A percentile compares a stretch with the other conserved stretches of the same genome.
Conservation (phyloP, 1,284 basidiomycete genomes). For the Sanghuangporus weigelae region DNA sequence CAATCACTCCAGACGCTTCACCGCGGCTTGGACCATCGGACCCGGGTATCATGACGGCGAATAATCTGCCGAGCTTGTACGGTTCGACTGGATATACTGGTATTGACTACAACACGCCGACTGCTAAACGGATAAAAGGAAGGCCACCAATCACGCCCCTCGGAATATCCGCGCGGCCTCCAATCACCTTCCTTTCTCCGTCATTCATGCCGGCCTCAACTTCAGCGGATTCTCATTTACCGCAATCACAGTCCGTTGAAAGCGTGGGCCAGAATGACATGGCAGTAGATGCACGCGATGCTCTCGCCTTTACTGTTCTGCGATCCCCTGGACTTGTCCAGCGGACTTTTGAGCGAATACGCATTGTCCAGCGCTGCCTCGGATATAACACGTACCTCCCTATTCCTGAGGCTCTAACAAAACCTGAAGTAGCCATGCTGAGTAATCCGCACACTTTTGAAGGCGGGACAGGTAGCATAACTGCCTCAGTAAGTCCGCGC, state of each 20-base stretch:
- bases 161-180: slow-evolving; percentile 38
- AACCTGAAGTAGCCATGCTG: background rate
- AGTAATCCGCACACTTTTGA: background rate
- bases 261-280: slow-evolving; percentile 28
- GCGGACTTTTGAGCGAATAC: slow-evolving; percentile 52
- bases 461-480: background rate
- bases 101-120: slow-evolving; percentile 27
- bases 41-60: slow-evolving; percentile 16
- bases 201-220: slow-evolving; percentile 20
- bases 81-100: slow-evolving; percentile 9
- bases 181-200: slow-evolving; percentile 31
- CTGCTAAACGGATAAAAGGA: slow-evolving; percentile 33
- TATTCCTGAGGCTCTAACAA: slow-evolving; percentile 23
- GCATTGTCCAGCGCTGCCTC: slow-evolving; percentile 55
- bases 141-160: slow-evolving; percentile 47
- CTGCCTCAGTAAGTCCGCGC: background rate
- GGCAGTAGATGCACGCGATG: slow-evolving; percentile 23
- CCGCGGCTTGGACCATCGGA: slow-evolving; percentile 34
- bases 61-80: slow-evolving; percentile 25
- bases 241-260: slow-evolving; percentile 12
- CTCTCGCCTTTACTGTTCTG: slow-evolving; percentile 33
- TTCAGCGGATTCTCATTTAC: slow-evolving; percentile 1
- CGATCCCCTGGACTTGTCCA: slow-evolving; percentile 44
- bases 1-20: slow-evolving; percentile 48
- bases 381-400: slow-evolving; percentile 55